Base-by-base conservation (phyloP, 768 basidiomycete genomes). In the Neoboletus brunneissimus region DNA sequence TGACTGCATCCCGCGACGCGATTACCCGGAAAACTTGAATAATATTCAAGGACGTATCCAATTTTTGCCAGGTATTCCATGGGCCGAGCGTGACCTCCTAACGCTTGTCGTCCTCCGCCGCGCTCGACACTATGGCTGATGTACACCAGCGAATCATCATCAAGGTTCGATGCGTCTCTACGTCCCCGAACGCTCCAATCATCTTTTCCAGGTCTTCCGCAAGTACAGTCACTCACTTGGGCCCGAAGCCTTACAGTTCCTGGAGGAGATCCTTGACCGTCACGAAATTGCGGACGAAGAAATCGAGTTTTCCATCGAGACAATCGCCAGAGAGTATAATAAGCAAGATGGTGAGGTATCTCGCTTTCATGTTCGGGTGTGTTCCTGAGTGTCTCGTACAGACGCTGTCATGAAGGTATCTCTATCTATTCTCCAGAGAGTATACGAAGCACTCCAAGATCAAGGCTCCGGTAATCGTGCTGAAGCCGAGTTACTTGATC, bases 161-260 rank as follows among this genome's bases (percentile, higher is more conserved):
- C 65, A 80, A 79, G 71, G 78, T 79, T 48, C 11, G 55, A 51
- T 5, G 20, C 22, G 23, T 27, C 35, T 22, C 44, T 23, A 8
- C 16, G 23, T n/a, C 16, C 8, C 31, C 49, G 20, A 35, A 43
- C 9, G n/a, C 16, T 35, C 31, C 41, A 46, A 23, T 16, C 38
- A 48, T 13, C 34, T 53, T 53, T 48, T 56, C 41, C 59, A 92
- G 89, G 87, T 91, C 43, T 93, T 93, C 67, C 80, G 90, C 49
- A 94, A 94, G 73, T 92, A 90, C 69, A 90, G 89, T 64, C 89
- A 92, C 65, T 89, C 92, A 11, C 78, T 94, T 7, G 88, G 91
- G 1, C 87, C 92, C 6, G 89, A 92, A 53, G 84, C 85, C 10
- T 73, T 91, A 23, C 79, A 82, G 40, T 81, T 88, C 60, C 68